These are phyloP conservation scores for Peronospora farinosa DNA, from an alignment of 352 stramenopile species.

Conservation along the genomic window DNA sequence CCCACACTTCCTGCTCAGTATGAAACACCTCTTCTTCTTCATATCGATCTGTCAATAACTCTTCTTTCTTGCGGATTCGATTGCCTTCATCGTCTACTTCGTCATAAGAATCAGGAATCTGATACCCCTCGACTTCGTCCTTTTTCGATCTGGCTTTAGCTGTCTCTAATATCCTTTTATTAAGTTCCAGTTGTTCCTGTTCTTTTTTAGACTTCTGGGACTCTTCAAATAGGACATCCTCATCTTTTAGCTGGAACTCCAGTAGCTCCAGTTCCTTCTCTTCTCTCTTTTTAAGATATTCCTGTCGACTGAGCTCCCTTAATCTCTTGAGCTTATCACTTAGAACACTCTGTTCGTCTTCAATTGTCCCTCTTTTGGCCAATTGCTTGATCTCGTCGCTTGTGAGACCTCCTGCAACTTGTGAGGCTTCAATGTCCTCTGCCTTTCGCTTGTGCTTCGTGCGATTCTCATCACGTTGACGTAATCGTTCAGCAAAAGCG, in stretches of 20 bases:
- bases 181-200: conserved; percentile 78
- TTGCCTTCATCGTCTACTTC: conserved; percentile 87
- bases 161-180: conserved; percentile 88
- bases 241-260: conserved; percentile 75
- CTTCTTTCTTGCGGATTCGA: conserved; percentile 87
- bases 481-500: conserved; percentile 74
- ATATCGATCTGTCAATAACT: conserved; percentile 92
- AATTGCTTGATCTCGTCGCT: conserved; percentile 81
- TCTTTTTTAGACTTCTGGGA: conserved; percentile 63
- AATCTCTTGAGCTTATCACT: conserved; percentile 70
- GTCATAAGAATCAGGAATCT: conserved; percentile 95
- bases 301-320: conserved; percentile 89
- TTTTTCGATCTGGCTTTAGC: conserved; percentile 50
- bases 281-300: conserved; percentile 97
- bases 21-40: conserved; percentile 89
- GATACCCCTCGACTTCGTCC: conserved; percentile 84
- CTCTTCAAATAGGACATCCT: conserved; percentile 78
- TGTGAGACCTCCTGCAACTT: conserved; percentile 39
- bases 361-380: conserved; percentile 64
- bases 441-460: conserved; percentile 57
- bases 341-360: conserved; percentile 28
- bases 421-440: conserved; percentile 25
- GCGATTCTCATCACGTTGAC: conserved; percentile 66
- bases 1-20: conserved; percentile 98
- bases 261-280: conserved; percentile 95